phyloP scores from a whole-genome alignment of 768 basidiomycete genomes.

The Boletus subparvulus region DNA sequence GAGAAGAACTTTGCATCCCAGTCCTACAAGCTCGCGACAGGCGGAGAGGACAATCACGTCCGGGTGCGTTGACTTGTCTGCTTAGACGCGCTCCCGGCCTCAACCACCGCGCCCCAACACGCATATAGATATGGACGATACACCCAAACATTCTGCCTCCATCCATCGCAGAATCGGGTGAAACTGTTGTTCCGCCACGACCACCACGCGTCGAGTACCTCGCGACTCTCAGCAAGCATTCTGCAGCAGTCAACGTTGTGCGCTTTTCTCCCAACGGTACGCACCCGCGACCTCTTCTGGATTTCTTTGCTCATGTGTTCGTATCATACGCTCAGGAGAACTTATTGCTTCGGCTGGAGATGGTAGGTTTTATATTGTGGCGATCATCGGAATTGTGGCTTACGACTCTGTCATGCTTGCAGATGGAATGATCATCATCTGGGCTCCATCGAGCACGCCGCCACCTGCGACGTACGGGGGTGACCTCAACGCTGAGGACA shows the following conservation, averaged over 20 bases:
- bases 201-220: slow-evolving; percentile 95
- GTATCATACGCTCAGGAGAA: slow-evolving; percentile 57
- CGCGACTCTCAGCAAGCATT: slow-evolving; percentile 89
- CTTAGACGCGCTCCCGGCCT: slow-evolving; percentile 12
- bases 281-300: slow-evolving; percentile 18
- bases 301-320: slow-evolving; percentile 1
- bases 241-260: slow-evolving; percentile 94
- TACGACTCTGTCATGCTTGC: background rate
- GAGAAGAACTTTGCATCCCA: slow-evolving; percentile 60
- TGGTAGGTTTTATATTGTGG: slow-evolving; percentile 51
- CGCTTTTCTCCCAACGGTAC: slow-evolving; percentile 92
- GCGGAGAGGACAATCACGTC: slow-evolving; percentile 96
- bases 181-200: slow-evolving; percentile 40
- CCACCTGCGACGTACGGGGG: slow-evolving; percentile 77
- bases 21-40: slow-evolving; percentile 90
- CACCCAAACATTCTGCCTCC: slow-evolving; percentile 84
- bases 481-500: slow-evolving; percentile 72
- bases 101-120: slow-evolving; percentile 3
- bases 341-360: slow-evolving; percentile 95
- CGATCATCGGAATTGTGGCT: slow-evolving; percentile 2
- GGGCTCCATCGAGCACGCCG: slow-evolving; percentile 80
- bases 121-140: slow-evolving; percentile 83
- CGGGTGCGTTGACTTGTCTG: slow-evolving; percentile 59
- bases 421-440: slow-evolving; percentile 98
- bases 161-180: slow-evolving; percentile 43